Percentiles rank a stretch among this genome's conserved stretches.
Conservation (phyloP, 2,329 filamentous ascomycete species). For the Pezicula carpinea region DNA sequence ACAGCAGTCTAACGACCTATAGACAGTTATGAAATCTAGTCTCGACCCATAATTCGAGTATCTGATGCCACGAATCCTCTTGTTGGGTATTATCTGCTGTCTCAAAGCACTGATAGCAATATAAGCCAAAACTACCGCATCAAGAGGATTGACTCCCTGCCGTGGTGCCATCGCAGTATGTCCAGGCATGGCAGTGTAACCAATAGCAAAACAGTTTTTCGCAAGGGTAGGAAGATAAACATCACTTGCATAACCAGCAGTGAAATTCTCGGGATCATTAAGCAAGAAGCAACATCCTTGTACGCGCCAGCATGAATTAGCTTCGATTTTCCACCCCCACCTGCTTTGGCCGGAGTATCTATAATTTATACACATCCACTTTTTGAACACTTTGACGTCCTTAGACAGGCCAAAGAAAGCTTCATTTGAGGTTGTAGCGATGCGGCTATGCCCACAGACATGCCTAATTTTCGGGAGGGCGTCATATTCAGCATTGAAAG, state of each 20-base stretch:
- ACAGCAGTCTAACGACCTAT: conserved; percentile 8
- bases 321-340: conserved; percentile 31
- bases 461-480: conserved; percentile 39
- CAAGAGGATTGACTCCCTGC: conserved; percentile 32
- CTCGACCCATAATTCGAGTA: conserved; percentile 27
- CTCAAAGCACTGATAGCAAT: conserved; percentile 22
- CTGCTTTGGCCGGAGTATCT: conserved; percentile 9
- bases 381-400: conserved; percentile 9
- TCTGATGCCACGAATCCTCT: conserved; percentile 32
- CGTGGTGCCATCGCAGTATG: conserved; percentile 32
- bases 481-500: conserved; percentile 41
- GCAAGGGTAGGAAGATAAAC: conserved; percentile 22
- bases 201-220: conserved; percentile 1
- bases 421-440: conserved; percentile 29
- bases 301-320: conserved; percentile 37
- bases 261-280: conserved; percentile 38
- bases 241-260: conserved; percentile 44
- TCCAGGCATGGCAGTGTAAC: conserved; percentile 20
- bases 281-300: conserved; percentile 26
- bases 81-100: conserved; percentile 15
- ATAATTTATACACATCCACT: conserved; percentile 22
- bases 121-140: conserved; percentile 32
- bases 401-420: conserved; percentile 29
- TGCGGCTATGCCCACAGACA: conserved; percentile 36
- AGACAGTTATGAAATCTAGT: not conserved